A percentile compares a stretch with the other conserved stretches of the same genome.
Evolutionary conservation across 164 flowering plant genomes (phyloP).

Genomic region (Kingdonia uniflora): DNA sequence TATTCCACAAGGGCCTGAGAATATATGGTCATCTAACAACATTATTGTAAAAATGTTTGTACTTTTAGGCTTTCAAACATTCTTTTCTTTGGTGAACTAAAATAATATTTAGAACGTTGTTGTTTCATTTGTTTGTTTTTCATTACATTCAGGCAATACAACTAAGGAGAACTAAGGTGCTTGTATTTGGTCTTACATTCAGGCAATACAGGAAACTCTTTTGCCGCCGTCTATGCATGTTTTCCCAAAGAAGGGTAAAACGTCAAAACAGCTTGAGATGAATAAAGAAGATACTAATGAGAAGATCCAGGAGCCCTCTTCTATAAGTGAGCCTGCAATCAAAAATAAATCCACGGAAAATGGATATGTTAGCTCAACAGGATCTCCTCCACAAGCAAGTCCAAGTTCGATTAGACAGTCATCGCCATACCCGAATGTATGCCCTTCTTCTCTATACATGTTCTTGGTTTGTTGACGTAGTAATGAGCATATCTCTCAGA

Average conservation of each 20-base stretch:
- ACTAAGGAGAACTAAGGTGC: too few relatives aligned
- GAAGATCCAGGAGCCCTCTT: conserved; percentile 14
- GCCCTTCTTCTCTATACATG: conserved; percentile 5
- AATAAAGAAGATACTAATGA: conserved; percentile 21
- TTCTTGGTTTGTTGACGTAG: too few relatives aligned
- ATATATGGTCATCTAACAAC: too few relatives aligned
- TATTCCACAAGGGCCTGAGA: too few relatives aligned
- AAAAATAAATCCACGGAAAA: conserved; percentile 7
- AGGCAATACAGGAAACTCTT: conserved; percentile 65
- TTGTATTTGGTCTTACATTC: conserved; percentile 15
- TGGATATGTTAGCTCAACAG: conserved; percentile 15
- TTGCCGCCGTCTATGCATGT: conserved; percentile 71
- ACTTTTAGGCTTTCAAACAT: too few relatives aligned
- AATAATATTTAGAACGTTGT: too few relatives aligned
- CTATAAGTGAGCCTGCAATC: conserved; percentile 5
- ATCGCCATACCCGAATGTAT: conserved; percentile 63
- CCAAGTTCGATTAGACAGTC: conserved; percentile 16
- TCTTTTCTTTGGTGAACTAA: too few relatives aligned
- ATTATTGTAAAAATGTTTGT: too few relatives aligned
- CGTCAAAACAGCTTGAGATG: conserved; percentile 17
- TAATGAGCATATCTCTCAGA: too few relatives aligned
- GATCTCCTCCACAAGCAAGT: conserved; percentile 14
- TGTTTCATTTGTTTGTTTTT: background rate
- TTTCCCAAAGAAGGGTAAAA: conserved; percentile 30
- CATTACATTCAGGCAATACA: conserved; percentile 57